Base-by-base conservation (phyloP, 2,329 filamentous ascomycete species). In the Curvularia eragrostidis region DNA sequence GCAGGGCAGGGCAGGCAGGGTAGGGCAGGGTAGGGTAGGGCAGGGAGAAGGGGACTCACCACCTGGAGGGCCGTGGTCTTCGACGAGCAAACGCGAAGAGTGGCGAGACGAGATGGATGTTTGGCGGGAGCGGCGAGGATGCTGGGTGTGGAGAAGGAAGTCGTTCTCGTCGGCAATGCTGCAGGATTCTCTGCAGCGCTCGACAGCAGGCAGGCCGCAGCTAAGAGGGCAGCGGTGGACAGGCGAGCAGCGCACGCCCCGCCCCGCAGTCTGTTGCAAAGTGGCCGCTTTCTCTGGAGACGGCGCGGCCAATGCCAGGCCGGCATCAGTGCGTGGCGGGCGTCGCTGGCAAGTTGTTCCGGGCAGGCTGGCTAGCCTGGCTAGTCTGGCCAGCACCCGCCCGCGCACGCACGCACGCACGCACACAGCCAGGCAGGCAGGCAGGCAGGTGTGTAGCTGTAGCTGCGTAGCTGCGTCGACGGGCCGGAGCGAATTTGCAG, bases 191-290 rank as follows among this genome's bases (percentile, higher is more conserved):
- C 59, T 75, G 73, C 73, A 75, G 70, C 64, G 66, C 68, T 69
- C 64, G 66, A 70, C 67, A 72, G 74, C 73, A 75, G 69, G 69
- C 72, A 74, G 69, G 71, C 71, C 70, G 73, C 72, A 73, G 74
- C 74, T 75, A 76, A 75, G 72, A 75, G 69, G 73, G 71, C 73
- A 73, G 73, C 74, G 69, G 66, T 67, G 72, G 72, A 69, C 73
- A 74, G 71, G 69, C 72, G 71, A 75, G 69, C 61, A 52, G 60
- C 63, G 74, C 73, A 76, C 73, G 71, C 60, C 65, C 66, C 73
- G 63, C 70, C 54, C 26, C 23, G 67, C 62, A 73, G 67, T 70
- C 71, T 66, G 70, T 63, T 59, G 24, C 66, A 60, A 56, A 56
- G 52, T 36, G 61, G 64, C 52, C 63, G 63, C 61, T 66, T 64